A percentile compares a stretch with the other conserved stretches of the same genome.
Conservation (phyloP, 495 filamentous ascomycete species). For the Pseudotulostoma volvatum region DNA sequence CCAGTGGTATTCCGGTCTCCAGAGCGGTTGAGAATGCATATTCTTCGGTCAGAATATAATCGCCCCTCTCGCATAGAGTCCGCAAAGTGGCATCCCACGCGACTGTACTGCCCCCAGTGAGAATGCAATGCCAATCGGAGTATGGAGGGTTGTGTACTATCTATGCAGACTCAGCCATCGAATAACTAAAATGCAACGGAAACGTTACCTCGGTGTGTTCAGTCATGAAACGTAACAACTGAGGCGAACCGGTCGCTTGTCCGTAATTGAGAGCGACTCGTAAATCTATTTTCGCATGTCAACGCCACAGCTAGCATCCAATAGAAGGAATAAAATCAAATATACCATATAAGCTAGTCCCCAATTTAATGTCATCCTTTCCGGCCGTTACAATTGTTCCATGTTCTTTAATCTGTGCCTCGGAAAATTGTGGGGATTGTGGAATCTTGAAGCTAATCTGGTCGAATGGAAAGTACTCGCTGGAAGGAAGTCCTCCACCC, state of each 20-base stretch:
- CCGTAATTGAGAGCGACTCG: conserved; percentile 79
- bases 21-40: conserved; percentile 73
- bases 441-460: conserved; percentile 53
- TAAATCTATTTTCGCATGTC: conserved; percentile 37
- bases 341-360: conserved; percentile 42
- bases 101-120: conserved; percentile 64
- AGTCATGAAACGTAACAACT: conserved; percentile 73
- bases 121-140: conserved; percentile 61
- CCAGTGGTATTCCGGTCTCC: conserved; percentile 66
- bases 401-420: conserved; percentile 37
- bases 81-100: conserved; percentile 62
- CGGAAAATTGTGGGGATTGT: conserved; percentile 46
- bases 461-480: conserved; percentile 78
- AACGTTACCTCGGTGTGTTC: conserved; percentile 74
- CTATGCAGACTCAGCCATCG: neutral
- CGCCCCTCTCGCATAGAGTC: conserved; percentile 56
- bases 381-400: conserved; percentile 45
- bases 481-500: conserved; percentile 78
- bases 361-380: conserved; percentile 64
- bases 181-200: too few species aligned
- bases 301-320: neutral
- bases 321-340: conserved; percentile 7
- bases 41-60: conserved; percentile 66
- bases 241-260: conserved; percentile 69
- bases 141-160: conserved; percentile 51